phyloP scores from a whole-genome alignment of 163 green algal genomes.

The Scenedesmus sp. region DNA sequence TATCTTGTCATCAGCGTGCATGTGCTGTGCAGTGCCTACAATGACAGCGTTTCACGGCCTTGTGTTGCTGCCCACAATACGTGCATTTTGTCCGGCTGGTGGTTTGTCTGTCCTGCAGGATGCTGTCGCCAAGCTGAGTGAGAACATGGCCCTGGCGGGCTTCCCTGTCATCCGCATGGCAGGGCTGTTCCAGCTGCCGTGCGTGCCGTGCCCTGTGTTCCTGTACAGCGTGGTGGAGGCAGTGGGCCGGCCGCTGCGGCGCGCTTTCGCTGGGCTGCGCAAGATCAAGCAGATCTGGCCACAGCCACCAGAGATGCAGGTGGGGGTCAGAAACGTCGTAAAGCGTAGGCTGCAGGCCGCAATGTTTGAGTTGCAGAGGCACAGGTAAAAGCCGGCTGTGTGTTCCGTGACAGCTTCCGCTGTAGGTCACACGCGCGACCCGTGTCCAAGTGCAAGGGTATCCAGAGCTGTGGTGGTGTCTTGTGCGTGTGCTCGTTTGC shows the following conservation, averaged over 20 bases:
- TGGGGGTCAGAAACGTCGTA: neutral
- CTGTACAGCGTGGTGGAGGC: constrained; percentile 65
- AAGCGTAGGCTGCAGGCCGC: neutral
- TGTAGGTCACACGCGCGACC: neutral
- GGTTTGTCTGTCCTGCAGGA: constrained; percentile 63
- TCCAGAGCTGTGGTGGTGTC: neutral
- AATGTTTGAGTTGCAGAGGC: neutral
- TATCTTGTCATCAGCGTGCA: neutral
- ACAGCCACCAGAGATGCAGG: constrained; percentile 34
- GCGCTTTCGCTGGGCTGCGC: constrained; percentile 62
- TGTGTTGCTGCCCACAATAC: neutral
- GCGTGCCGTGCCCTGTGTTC: constrained; percentile 44
- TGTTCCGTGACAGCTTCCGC: neutral
- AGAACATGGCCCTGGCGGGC: constrained; percentile 72
- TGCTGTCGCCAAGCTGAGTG: constrained; percentile 65
- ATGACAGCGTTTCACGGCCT: neutral
- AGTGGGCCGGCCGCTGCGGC: constrained; percentile 72
- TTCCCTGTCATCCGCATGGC: constrained; percentile 86
- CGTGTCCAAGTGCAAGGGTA: neutral
- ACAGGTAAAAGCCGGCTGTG: neutral
- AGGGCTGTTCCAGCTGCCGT: constrained; percentile 71
- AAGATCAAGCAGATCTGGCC: constrained; percentile 65
- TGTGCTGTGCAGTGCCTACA: neutral
- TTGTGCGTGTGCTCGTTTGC: neutral
- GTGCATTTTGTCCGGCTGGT: neutral